These are phyloP conservation scores for Delphinella strobiligena DNA, from an alignment of 2,329 filamentous ascomycete genomes.

Conservation along the genomic window DNA sequence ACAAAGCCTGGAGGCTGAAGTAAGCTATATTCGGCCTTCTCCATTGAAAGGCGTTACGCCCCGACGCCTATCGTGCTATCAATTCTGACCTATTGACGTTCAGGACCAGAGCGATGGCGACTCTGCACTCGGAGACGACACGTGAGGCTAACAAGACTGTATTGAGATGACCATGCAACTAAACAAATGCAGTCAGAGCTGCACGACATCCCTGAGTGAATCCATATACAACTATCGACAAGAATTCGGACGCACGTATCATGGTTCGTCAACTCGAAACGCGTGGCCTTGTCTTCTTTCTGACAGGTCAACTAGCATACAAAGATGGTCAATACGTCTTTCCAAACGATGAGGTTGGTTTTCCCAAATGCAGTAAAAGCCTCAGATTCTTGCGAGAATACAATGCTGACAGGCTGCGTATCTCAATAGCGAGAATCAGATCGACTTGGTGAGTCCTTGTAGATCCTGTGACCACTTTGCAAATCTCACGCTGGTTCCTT, in stretches of 20 bases:
- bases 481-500: slow-evolving; percentile 7
- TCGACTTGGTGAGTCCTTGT: slow-evolving; percentile 14
- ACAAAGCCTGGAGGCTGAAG: slow-evolving; percentile 24
- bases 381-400: not conserved
- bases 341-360: slow-evolving; percentile 26
- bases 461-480: not conserved
- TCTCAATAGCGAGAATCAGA: slow-evolving; percentile 22
- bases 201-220: slow-evolving; percentile 22
- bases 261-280: slow-evolving; percentile 14
- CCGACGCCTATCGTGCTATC: not conserved
- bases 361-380: not conserved
- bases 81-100: not conserved
- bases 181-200: slow-evolving; percentile 17
- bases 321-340: slow-evolving; percentile 29
- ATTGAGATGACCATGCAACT: slow-evolving; percentile 7
- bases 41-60: too few relatives aligned
- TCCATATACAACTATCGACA: slow-evolving; percentile 25
- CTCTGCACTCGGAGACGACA: slow-evolving; percentile 24
- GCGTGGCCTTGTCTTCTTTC: not conserved
- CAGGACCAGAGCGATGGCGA: slow-evolving; percentile 19
- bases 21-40: slow-evolving; percentile 11
- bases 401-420: too few relatives aligned
- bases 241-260: slow-evolving; percentile 26
- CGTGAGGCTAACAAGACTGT: slow-evolving; percentile 8
- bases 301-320: slow-evolving; percentile 17